Percentiles rank a stretch among this genome's conserved stretches.
phyloP scores from a whole-genome alignment of 495 filamentous ascomycete genomes.

The Oidiodendron maius region DNA sequence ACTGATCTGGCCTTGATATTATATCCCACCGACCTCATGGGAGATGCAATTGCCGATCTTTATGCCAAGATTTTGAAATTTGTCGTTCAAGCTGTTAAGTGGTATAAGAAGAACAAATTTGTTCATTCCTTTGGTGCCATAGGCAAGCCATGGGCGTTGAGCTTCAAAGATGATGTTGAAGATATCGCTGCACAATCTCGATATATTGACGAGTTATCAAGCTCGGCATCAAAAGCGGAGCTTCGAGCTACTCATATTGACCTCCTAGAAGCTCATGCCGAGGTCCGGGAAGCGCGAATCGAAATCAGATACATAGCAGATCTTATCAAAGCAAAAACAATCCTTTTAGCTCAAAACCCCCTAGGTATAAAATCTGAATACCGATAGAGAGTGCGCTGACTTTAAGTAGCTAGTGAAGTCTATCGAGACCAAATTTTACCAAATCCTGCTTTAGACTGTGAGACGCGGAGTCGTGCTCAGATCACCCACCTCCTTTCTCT shows the following conservation, averaged over 20 bases:
- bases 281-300: background rate
- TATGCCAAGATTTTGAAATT: conserved; percentile 32
- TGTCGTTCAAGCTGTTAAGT: conserved; percentile 20
- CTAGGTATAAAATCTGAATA: background rate
- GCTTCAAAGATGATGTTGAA: conserved; percentile 23
- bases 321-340: conserved; percentile 1
- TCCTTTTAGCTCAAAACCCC: background rate
- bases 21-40: conserved; percentile 31
- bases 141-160: conserved; percentile 18
- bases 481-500: background rate
- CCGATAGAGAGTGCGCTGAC: background rate
- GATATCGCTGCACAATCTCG: conserved; percentile 18
- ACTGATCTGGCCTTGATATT: conserved; percentile 23
- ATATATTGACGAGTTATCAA: conserved; percentile 8
- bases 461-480: background rate
- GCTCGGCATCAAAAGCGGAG: background rate
- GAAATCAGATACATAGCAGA: conserved; percentile 1
- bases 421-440: background rate
- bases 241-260: conserved; percentile 3
- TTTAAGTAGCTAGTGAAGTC: background rate
- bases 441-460: background rate
- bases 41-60: conserved; percentile 21
- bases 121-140: conserved; percentile 19
- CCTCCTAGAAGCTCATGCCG: background rate
- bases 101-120: conserved; percentile 27